These are phyloP conservation scores for Syzygium aqueum DNA, from an alignment of 345 rosid genomes.

Conservation along the genomic window DNA sequence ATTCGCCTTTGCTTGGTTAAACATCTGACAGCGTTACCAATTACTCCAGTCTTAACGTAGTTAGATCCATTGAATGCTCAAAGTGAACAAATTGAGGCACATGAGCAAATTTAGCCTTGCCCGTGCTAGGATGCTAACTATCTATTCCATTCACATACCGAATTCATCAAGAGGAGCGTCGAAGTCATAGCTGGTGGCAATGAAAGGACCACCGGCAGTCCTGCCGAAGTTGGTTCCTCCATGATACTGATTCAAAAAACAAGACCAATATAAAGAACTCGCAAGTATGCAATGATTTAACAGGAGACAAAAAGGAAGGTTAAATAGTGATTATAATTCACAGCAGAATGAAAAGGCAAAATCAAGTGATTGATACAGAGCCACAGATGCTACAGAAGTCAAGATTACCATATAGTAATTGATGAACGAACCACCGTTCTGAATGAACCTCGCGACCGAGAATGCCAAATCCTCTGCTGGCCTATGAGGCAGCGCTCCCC, in stretches of 20 bases:
- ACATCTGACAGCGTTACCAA: neutral
- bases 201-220: conserved; percentile 37
- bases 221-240: conserved; percentile 47
- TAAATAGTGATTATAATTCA: neutral
- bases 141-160: conserved; percentile 12
- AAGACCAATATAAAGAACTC: neutral
- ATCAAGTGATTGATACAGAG: neutral
- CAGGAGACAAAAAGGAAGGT: neutral
- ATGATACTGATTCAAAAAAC: conserved; percentile 21
- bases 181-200: conserved; percentile 44
- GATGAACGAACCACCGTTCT: conserved; percentile 29
- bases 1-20: neutral
- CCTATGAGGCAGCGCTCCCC: conserved; percentile 33
- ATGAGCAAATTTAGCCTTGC: neutral
- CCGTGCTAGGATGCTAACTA: neutral
- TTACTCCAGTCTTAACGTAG: neutral
- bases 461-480: conserved; percentile 41
- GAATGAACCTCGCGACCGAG: conserved; percentile 33
- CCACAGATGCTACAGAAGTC: neutral
- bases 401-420: conserved; percentile 34
- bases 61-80: neutral
- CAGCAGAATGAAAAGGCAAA: neutral
- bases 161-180: conserved; percentile 46
- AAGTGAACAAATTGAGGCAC: neutral
- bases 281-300: neutral